Evolutionary conservation across 805 yeast genomes (phyloP).

Genomic region (Lipomyces yamanashiensis): DNA sequence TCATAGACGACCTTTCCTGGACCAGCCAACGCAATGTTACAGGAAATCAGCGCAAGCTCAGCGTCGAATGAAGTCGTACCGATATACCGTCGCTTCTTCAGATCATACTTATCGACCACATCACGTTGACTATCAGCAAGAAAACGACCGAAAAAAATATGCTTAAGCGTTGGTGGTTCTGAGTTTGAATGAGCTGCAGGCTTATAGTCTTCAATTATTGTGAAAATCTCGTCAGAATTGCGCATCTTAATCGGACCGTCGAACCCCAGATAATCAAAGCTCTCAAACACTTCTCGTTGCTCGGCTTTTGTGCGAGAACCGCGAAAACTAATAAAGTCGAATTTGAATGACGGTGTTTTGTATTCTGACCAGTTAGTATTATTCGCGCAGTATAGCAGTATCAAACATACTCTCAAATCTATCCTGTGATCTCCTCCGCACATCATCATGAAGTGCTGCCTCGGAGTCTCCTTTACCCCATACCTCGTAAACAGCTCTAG

Average conservation of each 20-base stretch:
- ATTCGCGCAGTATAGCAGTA: too few species aligned
- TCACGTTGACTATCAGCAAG: constrained; percentile 69
- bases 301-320: constrained; percentile 62
- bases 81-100: constrained; percentile 80
- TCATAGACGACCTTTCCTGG: constrained; percentile 76
- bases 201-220: constrained; percentile 75
- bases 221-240: constrained; percentile 69
- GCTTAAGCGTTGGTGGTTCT: constrained; percentile 54
- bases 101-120: constrained; percentile 75
- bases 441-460: constrained; percentile 61
- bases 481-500: constrained; percentile 77
- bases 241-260: constrained; percentile 81
- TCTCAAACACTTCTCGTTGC: constrained; percentile 67
- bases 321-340: constrained; percentile 77
- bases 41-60: constrained; percentile 82
- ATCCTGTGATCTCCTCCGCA: constrained; percentile 44
- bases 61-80: constrained; percentile 98
- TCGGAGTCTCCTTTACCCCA: constrained; percentile 73
- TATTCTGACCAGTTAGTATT: constrained; percentile 40
- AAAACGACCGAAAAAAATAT: constrained; percentile 76
- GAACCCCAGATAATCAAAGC: constrained; percentile 70
- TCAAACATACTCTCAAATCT: constrained; percentile 27
- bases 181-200: constrained; percentile 36
- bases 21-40: constrained; percentile 79
- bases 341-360: constrained; percentile 66